Percentiles rank a stretch among this genome's conserved stretches.
phyloP scores from a whole-genome alignment of 2,329 filamentous ascomycete genomes.

The Apiospora koreana region DNA sequence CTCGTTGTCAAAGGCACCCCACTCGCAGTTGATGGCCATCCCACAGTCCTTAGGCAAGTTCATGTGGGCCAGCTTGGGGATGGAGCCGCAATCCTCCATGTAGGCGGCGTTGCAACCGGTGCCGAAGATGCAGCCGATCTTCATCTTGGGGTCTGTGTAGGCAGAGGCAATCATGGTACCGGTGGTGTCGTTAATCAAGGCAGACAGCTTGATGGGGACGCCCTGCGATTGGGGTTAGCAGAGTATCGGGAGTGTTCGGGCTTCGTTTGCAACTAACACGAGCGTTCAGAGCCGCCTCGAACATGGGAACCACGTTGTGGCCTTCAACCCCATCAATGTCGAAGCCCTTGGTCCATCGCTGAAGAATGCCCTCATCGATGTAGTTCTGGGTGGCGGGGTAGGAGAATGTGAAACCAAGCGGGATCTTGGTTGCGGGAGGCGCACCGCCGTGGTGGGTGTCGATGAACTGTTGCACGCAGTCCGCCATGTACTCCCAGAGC shows the following conservation, averaged over 20 bases:
- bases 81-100: conserved; percentile 89
- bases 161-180: conserved; percentile 95
- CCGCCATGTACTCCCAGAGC: conserved; percentile 93
- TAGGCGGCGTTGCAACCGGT: conserved; percentile 98
- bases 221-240: conserved; percentile 51
- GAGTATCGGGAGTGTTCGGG: not conserved
- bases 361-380: conserved; percentile 88
- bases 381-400: conserved; percentile 93
- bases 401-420: conserved; percentile 93
- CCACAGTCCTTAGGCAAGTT: conserved; percentile 81
- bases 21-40: conserved; percentile 98
- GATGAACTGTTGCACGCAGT: conserved; percentile 88
- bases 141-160: conserved; percentile 92
- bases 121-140: conserved; percentile 96
- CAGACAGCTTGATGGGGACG: conserved; percentile 88
- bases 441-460: conserved; percentile 74
- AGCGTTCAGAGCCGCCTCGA: conserved; percentile 75
- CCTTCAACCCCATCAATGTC: conserved; percentile 92
- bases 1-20: conserved; percentile 95
- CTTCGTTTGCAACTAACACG: conserved; percentile 47
- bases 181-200: conserved; percentile 96
- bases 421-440: conserved; percentile 62
- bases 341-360: conserved; percentile 97
- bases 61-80: conserved; percentile 91
- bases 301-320: conserved; percentile 83